These are phyloP conservation scores for Rhizopogon vinicolor DNA, from an alignment of 768 basidiomycete genomes.

Conservation along the genomic window DNA sequence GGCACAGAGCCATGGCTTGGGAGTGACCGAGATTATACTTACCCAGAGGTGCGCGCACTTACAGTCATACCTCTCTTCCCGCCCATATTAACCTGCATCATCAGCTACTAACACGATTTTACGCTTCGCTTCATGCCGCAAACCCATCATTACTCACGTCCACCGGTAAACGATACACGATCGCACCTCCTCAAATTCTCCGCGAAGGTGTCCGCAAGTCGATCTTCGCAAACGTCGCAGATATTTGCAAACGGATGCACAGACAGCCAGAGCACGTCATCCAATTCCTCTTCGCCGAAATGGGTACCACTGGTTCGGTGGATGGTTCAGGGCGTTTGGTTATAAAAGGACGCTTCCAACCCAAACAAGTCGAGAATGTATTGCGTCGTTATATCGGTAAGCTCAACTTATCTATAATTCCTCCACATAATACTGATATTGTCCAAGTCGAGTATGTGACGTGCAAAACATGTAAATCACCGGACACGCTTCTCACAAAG, in stretches of 20 bases:
- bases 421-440: background rate
- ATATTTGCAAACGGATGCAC: conserved; percentile 99
- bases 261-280: conserved; percentile 97
- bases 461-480: conserved; percentile 99
- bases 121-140: conserved; percentile 83
- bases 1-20: conserved; percentile 88
- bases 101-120: conserved; percentile 92
- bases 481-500: conserved; percentile 93
- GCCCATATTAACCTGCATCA: background rate
- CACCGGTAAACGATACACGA: conserved; percentile 91
- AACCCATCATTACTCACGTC: conserved; percentile 88
- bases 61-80: background rate
- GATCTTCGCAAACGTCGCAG: conserved; percentile 93
- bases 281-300: conserved; percentile 93
- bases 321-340: conserved; percentile 90
- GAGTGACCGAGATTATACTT: conserved; percentile 94
- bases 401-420: conserved; percentile 21
- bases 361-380: conserved; percentile 98
- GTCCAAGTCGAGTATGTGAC: conserved; percentile 91
- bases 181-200: conserved; percentile 91
- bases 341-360: conserved; percentile 97
- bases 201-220: conserved; percentile 97
- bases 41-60: conserved; percentile 67
- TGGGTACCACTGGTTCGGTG: conserved; percentile 96
- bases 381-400: conserved; percentile 92